phyloP scores from a whole-genome alignment of 441 rosid species.

The Oxalis stricta region DNA sequence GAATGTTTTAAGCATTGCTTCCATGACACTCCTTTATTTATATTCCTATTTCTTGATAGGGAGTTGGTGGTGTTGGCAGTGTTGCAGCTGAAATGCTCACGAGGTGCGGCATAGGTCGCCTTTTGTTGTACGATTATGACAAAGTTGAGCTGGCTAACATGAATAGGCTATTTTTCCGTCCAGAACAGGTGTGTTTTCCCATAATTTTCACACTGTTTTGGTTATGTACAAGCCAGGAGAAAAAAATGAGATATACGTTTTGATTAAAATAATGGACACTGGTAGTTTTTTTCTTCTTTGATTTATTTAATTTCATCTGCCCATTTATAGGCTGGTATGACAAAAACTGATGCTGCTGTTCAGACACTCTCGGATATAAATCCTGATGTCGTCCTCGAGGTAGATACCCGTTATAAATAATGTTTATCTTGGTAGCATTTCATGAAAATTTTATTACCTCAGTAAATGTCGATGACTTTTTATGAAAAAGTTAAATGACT shows the following conservation, averaged over 20 bases:
- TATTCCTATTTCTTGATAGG: conserved; percentile 23
- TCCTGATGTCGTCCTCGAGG: conserved; percentile 91
- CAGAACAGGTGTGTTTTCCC: conserved; percentile 61
- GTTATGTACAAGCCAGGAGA: background rate
- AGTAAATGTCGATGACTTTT: background rate
- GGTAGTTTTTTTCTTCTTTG: background rate
- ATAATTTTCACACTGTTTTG: background rate
- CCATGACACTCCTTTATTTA: background rate
- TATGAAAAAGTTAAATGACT: too few relatives aligned
- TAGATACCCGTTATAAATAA: conserved; percentile 10
- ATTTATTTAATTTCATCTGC: conserved; percentile 5
- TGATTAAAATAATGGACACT: background rate
- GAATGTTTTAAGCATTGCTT: background rate
- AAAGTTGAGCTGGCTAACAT: conserved; percentile 92
- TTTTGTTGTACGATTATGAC: conserved; percentile 91
- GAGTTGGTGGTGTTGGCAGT: conserved; percentile 96
- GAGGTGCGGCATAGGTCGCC: conserved; percentile 94
- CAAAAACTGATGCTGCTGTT: conserved; percentile 97
- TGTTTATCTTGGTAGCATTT: background rate
- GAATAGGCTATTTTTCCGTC: conserved; percentile 91
- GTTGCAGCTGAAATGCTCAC: conserved; percentile 99
- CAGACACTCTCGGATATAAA: conserved; percentile 91
- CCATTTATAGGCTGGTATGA: conserved; percentile 74
- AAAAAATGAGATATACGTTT: background rate
- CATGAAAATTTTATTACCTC: background rate